A percentile compares a stretch with the other conserved stretches of the same genome.
These are phyloP conservation scores for Curvularia hawaiiensis DNA, from an alignment of 2,329 filamentous ascomycete species.

Conservation along the genomic window DNA sequence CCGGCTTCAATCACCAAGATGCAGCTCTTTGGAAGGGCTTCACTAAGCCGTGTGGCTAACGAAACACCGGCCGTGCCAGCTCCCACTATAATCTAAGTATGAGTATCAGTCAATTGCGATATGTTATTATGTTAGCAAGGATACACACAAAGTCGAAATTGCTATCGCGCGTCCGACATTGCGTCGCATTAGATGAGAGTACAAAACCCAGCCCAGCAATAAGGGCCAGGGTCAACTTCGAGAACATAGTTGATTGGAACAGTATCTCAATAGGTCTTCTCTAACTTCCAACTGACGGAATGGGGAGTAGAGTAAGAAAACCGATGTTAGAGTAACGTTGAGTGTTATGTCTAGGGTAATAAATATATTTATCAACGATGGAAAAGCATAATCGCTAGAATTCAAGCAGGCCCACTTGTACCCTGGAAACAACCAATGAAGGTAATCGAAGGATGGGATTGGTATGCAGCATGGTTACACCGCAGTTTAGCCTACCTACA, in stretches of 20 bases:
- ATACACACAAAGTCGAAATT: constrained; percentile 12
- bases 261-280: background rate
- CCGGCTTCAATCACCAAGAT: constrained; percentile 29
- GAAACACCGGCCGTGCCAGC: constrained; percentile 30
- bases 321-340: background rate
- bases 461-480: background rate
- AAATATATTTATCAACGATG: background rate
- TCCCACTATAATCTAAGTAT: constrained; percentile 16
- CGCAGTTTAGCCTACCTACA: background rate
- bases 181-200: background rate
- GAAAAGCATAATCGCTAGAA: background rate
- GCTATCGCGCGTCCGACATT: background rate
- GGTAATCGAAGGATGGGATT: background rate
- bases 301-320: background rate
- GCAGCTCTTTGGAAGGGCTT: constrained; percentile 25
- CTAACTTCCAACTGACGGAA: background rate
- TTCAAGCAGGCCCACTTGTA: background rate
- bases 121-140: background rate
- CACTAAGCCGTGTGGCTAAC: constrained; percentile 33
- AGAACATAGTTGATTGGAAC: background rate
- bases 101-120: background rate
- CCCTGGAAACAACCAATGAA: background rate
- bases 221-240: background rate
- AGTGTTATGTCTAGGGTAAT: background rate
- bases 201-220: constrained; percentile 1